Evolutionary conservation across 495 filamentous ascomycete species (phyloP).

Genomic region (Penicillium canariense): DNA sequence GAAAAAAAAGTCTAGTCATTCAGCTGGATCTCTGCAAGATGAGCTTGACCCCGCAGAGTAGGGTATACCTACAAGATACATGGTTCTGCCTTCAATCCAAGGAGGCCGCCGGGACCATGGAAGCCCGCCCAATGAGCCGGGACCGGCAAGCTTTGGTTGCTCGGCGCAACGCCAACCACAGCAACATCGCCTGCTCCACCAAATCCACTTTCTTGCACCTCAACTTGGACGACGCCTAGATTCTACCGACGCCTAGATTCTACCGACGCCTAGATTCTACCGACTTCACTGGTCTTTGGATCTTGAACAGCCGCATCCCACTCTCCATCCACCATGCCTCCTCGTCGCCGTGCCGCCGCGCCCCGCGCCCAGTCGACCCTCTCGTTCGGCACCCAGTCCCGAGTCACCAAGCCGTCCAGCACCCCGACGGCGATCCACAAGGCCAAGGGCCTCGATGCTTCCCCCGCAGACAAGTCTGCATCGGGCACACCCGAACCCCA

Average conservation of each 20-base stretch:
- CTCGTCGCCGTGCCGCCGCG: conserved; percentile 58
- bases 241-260: not conserved
- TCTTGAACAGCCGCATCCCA: not conserved
- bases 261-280: not conserved
- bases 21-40: too few relatives aligned
- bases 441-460: conserved; percentile 43
- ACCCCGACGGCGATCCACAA: conserved; percentile 48
- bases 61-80: too few relatives aligned
- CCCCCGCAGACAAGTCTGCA: conserved; percentile 37
- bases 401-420: conserved; percentile 68
- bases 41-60: too few relatives aligned
- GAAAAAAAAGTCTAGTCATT: too few relatives aligned
- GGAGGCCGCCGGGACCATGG: too few relatives aligned
- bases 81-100: too few relatives aligned
- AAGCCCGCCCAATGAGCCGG: too few relatives aligned
- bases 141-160: too few relatives aligned
- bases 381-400: conserved; percentile 64
- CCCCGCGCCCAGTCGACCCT: conserved; percentile 65
- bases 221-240: too few relatives aligned
- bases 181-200: conserved; percentile 7
- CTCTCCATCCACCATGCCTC: conserved; percentile 55
- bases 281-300: too few relatives aligned
- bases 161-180: conserved; percentile 11
- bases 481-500: conserved; percentile 30
- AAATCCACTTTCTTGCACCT: not conserved